Conservation (phyloP, 75 land plant species). For the Pinus albicaulis region DNA sequence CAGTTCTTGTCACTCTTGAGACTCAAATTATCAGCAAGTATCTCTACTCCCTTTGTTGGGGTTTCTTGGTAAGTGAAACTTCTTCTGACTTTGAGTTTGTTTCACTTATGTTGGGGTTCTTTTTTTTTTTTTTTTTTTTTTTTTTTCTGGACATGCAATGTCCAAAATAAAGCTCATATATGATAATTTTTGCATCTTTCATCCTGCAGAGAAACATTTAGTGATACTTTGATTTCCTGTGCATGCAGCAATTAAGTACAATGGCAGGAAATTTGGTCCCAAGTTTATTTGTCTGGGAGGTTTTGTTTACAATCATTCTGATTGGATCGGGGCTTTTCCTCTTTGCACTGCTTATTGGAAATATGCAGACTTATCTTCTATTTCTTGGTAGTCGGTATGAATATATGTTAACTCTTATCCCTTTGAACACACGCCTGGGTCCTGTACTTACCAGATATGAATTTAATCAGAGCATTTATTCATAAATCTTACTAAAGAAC, state of each 20-base stretch:
- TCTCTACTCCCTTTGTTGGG: constrained; percentile 37
- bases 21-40: constrained; percentile 13
- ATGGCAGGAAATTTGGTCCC: constrained; percentile 28
- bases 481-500: too few relatives aligned
- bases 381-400: constrained; percentile 33
- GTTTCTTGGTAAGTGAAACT: constrained; percentile 25
- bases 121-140: not conserved
- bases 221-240: not conserved
- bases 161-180: too few relatives aligned
- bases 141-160: too few relatives aligned
- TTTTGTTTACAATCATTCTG: constrained; percentile 21
- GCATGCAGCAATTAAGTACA: constrained; percentile 25
- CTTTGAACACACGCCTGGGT: too few relatives aligned
- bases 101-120: not conserved
- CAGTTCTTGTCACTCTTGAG: constrained; percentile 16
- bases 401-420: not conserved
- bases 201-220: too few relatives aligned
- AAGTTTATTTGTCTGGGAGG: constrained; percentile 31
- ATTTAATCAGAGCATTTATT: too few relatives aligned
- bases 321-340: constrained; percentile 21
- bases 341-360: constrained; percentile 13
- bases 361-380: constrained; percentile 36
- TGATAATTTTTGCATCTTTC: too few relatives aligned
- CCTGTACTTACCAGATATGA: too few relatives aligned
- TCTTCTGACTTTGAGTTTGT: not conserved